Evolutionary conservation across 1,139 yeast species (phyloP), one percentile per base, ranked within the genome.

Genomic region (Lodderomyces metapsilosis): DNA sequence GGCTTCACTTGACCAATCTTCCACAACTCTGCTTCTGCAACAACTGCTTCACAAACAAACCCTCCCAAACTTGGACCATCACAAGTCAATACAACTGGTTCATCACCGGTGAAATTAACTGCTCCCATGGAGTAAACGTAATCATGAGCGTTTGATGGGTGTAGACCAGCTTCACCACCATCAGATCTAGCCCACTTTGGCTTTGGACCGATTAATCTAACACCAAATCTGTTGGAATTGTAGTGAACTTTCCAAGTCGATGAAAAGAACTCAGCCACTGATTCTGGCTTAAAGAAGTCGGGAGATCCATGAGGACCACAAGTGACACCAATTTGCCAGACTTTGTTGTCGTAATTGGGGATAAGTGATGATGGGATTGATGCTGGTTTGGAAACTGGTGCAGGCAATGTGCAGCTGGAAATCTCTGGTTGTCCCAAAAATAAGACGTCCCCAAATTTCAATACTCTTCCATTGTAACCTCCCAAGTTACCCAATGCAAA

Each of bases 31-130:
- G 95, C 88, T 60, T 89, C 95, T 21, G 88, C 87, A 48, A 92
- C 95, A 44, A 91, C 97, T 5, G 95, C 97, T 57, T 88, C 87
- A 66, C 98, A 92, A 30, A 92, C 97, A 59, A 92, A 92, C 1
- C 98, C 98, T 56, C 98, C 98, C 49, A 92, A 78, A 11, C 96
- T 87, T 39, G 98, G 98, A 47, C 98, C 98, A 66, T 92, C 98
- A 58, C 96, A 88, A 8, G 98, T 88, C 63, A 92, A 76, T 52
- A 92, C 88, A 27, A 92, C 98, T 3, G 98, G 98, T 63, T 91
- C 98, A 64, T 92, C 98, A 64, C 98, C 98, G 23, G 98, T 91
- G 59, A 92, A 92, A 64, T 92, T 92, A 62, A 92, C 84, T 28
- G 98, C 98, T 56, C 98, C 98, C 47, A 91, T 71, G 1, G 98